Base-by-base conservation (phyloP, 192 early-diverging fungal genomes). In the Coemansia sp. region DNA sequence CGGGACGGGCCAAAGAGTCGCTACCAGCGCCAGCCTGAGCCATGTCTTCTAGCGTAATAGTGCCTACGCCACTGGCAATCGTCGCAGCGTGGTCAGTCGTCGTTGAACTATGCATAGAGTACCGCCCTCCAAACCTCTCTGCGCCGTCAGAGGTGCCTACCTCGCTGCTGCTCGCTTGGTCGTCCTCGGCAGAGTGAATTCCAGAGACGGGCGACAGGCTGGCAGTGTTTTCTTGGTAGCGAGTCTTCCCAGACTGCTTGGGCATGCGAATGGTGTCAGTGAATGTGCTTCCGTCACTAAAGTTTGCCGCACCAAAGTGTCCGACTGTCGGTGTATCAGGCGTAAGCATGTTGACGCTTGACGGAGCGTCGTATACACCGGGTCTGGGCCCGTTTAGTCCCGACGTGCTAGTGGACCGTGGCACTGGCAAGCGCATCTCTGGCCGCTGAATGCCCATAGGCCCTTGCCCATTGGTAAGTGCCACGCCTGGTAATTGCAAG, bases 1-100 rank as follows among this genome's bases (percentile, higher is more conserved):
- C 55, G 5, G 55, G 4, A 17, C 55, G 55, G 32, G 28, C 55
- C 16, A 7, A 30, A 5, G 28, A 33, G 11, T 44, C 49, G 28
- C n/a, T 14, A n/a, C 63, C 30, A 63, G 28, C 37, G 9, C 63
- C 63, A 6, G 71, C 75, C n/a, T 59, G 59, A 17, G 70, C 62
- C 67, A 74, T 68, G 39, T 74, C 73, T 17, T 74, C 70, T 16
- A 77, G 63, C 53, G 76, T 72, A 28, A 77, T 72, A 4, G 76
- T 73, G 21, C 76, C 76, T 26, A 63, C 70, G 44, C 69, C 63
- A n/a, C 63, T 72, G 33, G 63, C 26, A 33, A 40, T 72, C 6
- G 70, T 61, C 23, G 63, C 53, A 3, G 33, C 70, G 23, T 57
- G 64, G 26, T 66, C 70, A n/a, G 70, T 60, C 9, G 16, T 33